phyloP scores from a whole-genome alignment of 2,329 filamentous ascomycete genomes.

The Fonsecaea nubica region DNA sequence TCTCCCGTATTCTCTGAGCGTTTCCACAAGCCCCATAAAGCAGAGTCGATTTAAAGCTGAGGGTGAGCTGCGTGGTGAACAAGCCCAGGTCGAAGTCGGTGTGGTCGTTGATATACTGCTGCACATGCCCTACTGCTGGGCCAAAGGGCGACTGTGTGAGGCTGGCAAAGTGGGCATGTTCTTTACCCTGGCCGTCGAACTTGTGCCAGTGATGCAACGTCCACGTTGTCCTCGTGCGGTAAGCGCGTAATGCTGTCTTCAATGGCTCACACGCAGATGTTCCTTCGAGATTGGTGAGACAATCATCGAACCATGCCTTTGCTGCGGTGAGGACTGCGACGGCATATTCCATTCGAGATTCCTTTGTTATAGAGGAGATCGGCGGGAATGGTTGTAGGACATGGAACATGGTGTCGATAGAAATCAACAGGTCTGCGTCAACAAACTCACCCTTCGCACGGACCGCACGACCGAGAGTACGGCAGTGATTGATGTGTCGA shows the following conservation, averaged over 20 bases:
- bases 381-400: neutral
- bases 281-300: neutral
- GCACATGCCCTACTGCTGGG: neutral
- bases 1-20: constrained; percentile 1
- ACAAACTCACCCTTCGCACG: neutral
- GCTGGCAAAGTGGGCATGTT: neutral
- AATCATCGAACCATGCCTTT: neutral
- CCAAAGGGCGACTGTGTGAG: constrained; percentile 1
- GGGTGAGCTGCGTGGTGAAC: constrained; percentile 1
- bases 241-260: neutral
- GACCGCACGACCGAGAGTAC: neutral
- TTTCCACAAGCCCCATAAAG: neutral
- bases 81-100: constrained; percentile 1
- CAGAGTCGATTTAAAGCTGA: neutral
- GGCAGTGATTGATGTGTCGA: constrained; percentile 2
- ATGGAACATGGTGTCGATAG: neutral
- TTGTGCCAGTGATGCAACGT: neutral
- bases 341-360: neutral
- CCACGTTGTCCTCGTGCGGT: neutral
- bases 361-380: neutral
- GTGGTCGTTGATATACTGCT: neutral
- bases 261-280: neutral
- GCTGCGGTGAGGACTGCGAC: neutral
- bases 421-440: neutral
- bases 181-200: neutral